Percentiles rank a stretch among this genome's conserved stretches.
Conservation (phyloP, 805 yeast species). For the Lachancea thermotolerans region DNA sequence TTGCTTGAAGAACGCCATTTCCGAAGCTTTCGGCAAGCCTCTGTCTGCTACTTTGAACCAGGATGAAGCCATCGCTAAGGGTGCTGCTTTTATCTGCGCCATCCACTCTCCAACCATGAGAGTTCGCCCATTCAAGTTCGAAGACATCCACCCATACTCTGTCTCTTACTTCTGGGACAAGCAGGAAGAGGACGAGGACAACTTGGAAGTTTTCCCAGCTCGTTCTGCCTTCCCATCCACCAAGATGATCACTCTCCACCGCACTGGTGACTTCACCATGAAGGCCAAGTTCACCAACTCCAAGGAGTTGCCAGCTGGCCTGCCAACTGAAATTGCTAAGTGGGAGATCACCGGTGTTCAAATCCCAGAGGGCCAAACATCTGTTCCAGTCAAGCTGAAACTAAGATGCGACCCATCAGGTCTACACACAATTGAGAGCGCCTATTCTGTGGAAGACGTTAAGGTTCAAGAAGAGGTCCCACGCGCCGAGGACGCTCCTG, state of each 20-base stretch:
- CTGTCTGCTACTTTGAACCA: conserved; percentile 94
- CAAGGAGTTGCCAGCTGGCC: conserved; percentile 63
- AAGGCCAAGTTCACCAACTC: conserved; percentile 81
- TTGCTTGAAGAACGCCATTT: conserved; percentile 70
- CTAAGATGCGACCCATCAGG: conserved; percentile 97
- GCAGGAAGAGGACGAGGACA: conserved; percentile 83
- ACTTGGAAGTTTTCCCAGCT: conserved; percentile 93
- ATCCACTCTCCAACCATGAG: conserved; percentile 98
- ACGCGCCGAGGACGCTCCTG: conserved; percentile 40
- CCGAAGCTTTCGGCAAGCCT: conserved; percentile 75
- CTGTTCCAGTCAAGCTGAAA: conserved; percentile 84
- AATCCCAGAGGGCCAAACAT: conserved; percentile 65
- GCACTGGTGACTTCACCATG: conserved; percentile 81
- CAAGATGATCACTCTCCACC: conserved; percentile 88
- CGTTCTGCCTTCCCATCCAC: conserved; percentile 93
- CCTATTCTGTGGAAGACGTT: conserved; percentile 90
- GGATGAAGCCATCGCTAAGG: conserved; percentile 98
- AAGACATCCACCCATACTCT: conserved; percentile 85
- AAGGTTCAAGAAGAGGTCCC: conserved; percentile 84
- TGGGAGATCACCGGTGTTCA: conserved; percentile 86
- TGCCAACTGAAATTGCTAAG: conserved; percentile 59
- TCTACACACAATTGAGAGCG: conserved; percentile 85
- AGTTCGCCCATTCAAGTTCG: conserved; percentile 97
- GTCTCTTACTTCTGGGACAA: conserved; percentile 95
- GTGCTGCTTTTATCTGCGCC: conserved; percentile 98